Base-by-base conservation (phyloP, 495 filamentous ascomycete species). In the Filosporella fistucella region DNA sequence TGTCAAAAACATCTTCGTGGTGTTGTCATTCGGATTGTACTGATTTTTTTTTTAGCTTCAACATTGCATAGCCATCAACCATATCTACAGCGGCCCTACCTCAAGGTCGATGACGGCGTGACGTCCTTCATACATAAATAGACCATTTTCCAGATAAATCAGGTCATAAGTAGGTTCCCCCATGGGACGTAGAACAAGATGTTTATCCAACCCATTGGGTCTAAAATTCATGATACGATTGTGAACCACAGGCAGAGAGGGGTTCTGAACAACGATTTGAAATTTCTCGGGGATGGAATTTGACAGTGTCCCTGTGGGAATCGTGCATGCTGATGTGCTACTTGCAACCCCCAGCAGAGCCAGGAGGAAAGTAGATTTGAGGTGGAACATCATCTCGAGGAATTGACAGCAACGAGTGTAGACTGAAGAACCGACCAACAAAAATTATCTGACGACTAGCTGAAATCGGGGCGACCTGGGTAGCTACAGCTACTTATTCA, bases 1-100 rank as follows among this genome's bases (percentile, higher is more conserved):
- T 1, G 75, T 78, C 68, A 75, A 70, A 59, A 78, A 79, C 57
- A 78, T 58, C 55, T 79, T 77, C 14, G 72, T 76, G 13, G 75
- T 79, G 56, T 75, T 67, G 47, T 79, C 75, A 14, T 67, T 58
- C 6, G 61, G 60, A 14, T 73, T 72, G 39, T 70, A 74, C 75
- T 76, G 42, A 23, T 42, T 17, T 13, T 17, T 17, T 18, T 17
- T 16, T 2, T 20, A 7, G 32, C 28, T 6, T 29, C 23, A 32
- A 21, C 24, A 23, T 44, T 26, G 37, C 22, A 24, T 37, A 29
- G 28, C 38, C n/a, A n/a, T n/a, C n/a, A n/a, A n/a, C n/a, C n/a
- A n/a, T n/a, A n/a, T n/a, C n/a, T n/a, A n/a, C n/a, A n/a, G n/a
- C n/a, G n/a, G 4, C 14, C 58, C 40, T 65, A 69, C 71, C 59